Evolutionary conservation across 495 filamentous ascomycete species (phyloP), one percentile per base, ranked within the genome.

Genomic region (Penicillium herquei): DNA sequence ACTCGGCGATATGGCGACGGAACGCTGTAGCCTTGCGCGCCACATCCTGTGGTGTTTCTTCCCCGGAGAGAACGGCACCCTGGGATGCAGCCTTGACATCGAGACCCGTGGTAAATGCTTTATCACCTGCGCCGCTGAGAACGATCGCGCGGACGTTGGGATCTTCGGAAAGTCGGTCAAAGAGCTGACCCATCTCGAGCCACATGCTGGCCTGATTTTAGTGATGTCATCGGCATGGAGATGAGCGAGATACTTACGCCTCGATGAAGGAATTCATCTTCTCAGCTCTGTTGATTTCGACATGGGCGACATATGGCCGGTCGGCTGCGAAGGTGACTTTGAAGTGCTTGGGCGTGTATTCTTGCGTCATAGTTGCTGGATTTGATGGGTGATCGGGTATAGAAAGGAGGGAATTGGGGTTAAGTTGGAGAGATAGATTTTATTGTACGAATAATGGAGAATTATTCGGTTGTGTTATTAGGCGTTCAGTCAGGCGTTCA

Each of bases 191-290:
- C 51, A 97, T 71, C 75, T 96, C 90, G 42, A 86, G 74, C 92
- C 93, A 98, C 91, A 97, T 96, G 42, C 86, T 85, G 35, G 21
- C 21, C 21, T 26, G 21, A 26, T 26, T 2, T 3, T 7, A 12
- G 13, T 34, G n/a, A 43, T 42, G 18, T 56, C 30, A 11, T 12
- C 2, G n/a, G 37, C 13, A n/a, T 10, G 49, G 40, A 33, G 11
- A 33, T 11, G 46, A 30, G 39, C 31, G 39, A n/a, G 1, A 33
- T 12, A 31, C 70, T 57, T 74, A 86, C 84, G 70, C 77, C 72
- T 92, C 87, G 56, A 84, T 76, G 72, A 97, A 98, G 52, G 94
- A 86, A 71, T 98, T 98, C 68, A 96, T 76, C 75, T 96, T 97
- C 49, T 84, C 71, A 1, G 93, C 84, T 7, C 94, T 84, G 77